Evolutionary conservation across 2,329 filamentous ascomycete genomes (phyloP), one percentile per base, ranked within the genome.

Genomic region (Apiospora hydei): DNA sequence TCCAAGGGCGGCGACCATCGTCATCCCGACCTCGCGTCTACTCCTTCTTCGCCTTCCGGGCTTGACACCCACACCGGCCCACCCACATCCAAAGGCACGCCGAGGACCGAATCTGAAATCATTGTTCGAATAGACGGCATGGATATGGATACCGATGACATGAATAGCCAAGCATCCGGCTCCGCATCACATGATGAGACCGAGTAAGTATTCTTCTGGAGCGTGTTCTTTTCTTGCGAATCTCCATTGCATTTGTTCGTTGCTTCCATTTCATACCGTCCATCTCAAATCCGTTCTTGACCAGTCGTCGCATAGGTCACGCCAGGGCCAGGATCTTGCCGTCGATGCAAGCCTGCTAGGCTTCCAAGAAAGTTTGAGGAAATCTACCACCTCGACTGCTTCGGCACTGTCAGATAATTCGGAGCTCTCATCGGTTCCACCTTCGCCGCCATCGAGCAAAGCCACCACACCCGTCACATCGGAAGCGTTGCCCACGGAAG

Each of bases 391-490:
- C 66, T 90, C 89, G 18, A 88, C 88, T n/a, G 81, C 86, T 26
- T 88, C 87, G 24, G 83, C 81, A 72, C 75, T 86, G 44, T 88
- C 88, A 73, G 88, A 91, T 71, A 81, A 84, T 38, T 90, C 89
- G 69, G 88, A 90, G 66, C 79, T 87, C 38, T 88, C 88, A 68
- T 90, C 89, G 34, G 81, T 83, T 24, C 84, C 84, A n/a, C 87
- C 88, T 10, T 86, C 85, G 44, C 74, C 74, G 5, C 78, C 84
- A 51, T 91, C 89, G 75, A 92, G 90, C 81, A 90, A 91, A 81
- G 89, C 88, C 73, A 91, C 89, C 68, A 92, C 89, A 61, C 89
- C 89, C 66, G 81, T 87, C 72, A 75, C 49, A 14, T 10, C 11
- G n/a, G 49, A 51, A n/a, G 46, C 46, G 21, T 10, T 41, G 30